These are phyloP conservation scores for Ceratobasidium sp. DNA, from an alignment of 1,284 basidiomycete genomes.

Conservation along the genomic window DNA sequence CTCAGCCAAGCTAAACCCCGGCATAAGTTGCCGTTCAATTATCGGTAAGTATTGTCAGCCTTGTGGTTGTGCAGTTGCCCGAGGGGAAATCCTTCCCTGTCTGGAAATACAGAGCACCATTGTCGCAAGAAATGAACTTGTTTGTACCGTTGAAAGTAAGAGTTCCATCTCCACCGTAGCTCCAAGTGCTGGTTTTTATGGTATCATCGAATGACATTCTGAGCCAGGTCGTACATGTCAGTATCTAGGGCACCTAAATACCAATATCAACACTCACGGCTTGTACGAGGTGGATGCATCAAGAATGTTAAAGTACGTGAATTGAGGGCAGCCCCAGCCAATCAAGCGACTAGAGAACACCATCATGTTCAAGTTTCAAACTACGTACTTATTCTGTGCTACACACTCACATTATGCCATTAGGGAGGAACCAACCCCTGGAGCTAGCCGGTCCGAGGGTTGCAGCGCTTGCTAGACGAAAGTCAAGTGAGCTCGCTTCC, in stretches of 20 bases:
- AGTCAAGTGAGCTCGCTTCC: no score
- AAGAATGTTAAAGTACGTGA: constrained; percentile 15
- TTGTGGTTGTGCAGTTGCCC: constrained; percentile 28
- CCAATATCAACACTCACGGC: constrained; percentile 4
- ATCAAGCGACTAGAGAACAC: not conserved
- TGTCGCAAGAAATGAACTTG: constrained; percentile 12
- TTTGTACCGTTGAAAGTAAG: constrained; percentile 10
- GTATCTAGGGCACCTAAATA: not conserved
- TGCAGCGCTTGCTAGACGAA: not conserved
- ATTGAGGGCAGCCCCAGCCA: not conserved
- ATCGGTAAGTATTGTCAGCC: not conserved
- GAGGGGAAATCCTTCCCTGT: constrained; percentile 20
- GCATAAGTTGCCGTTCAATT: no score
- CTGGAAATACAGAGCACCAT: constrained; percentile 23
- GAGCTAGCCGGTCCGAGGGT: not conserved
- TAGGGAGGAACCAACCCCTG: not conserved
- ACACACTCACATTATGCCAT: not conserved
- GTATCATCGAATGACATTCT: constrained; percentile 22
- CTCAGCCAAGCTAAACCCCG: no score
- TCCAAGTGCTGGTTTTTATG: constrained; percentile 7
- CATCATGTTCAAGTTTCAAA: not conserved
- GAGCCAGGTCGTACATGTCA: not conserved
- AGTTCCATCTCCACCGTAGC: not conserved
- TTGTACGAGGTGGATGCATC: constrained; percentile 19
- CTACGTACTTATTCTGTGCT: not conserved